Base-by-base conservation (phyloP, 176 grass and related monocot genomes). In the Zea mays region DNA sequence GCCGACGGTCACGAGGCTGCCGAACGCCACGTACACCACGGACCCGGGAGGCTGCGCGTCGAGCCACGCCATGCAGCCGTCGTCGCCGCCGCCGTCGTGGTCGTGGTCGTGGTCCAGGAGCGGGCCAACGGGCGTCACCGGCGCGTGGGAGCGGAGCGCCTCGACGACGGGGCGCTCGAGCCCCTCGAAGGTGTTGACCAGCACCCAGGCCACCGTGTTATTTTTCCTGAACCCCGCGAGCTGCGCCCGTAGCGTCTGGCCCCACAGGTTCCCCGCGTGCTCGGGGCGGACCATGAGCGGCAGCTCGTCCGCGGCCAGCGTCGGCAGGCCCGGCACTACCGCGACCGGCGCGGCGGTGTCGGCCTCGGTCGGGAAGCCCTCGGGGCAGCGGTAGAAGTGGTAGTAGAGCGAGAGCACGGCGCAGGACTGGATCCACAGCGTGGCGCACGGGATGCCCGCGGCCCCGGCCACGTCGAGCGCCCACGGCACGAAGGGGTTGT, bases 11-110 rank as follows among this genome's bases (percentile, higher is more conserved):
- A 89, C 90, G 0, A 93, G 62, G 77, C 90, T 89, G 8, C 86
- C 90, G 77, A 93, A 76, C 19, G 86, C 87, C 20, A 89, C 90
- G 84, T 93, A 89, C 62, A 89, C 84, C 13, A 84, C 90, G 0
- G 86, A 84, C 0, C 45, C 46, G 0, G 60, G 62, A 1, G 66
- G 27, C 38, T 78, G 86, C 67, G 13, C 33, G 34, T 86, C 90
- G 2, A 93, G 86, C 86, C 90, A 93, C 35, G 64, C 72, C 51
- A 84, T 34, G 77, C 84, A 74, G 46, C 61, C 45, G 5, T 71
- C 7, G 33, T 54, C 73, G 0, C 27, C 47, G 34, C 59, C 76
- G 2, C 49, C 62, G 3, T 46, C 12, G 34, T 11, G 63, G 1
- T 8, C 11, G 66, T 21, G 8, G 16, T 12, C 62, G 1, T 54